Conservation (phyloP, 2,329 filamentous ascomycete genomes). For the Thielaviopsis musarum region DNA sequence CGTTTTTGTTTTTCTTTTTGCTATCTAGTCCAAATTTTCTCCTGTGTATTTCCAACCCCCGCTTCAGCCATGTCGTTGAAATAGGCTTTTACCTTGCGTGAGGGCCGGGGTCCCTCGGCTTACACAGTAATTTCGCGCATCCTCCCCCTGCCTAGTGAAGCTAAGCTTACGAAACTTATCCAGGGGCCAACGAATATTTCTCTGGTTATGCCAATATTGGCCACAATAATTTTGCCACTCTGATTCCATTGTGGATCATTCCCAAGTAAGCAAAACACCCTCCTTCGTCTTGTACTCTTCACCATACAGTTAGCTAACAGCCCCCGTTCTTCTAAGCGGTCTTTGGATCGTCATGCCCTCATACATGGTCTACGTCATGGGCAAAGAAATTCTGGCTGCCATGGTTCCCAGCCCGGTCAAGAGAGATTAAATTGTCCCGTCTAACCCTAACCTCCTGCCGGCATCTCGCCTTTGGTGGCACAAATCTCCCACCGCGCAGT, state of each 20-base stretch:
- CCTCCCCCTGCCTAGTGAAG: neutral
- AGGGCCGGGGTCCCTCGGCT: neutral
- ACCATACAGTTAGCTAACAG: neutral
- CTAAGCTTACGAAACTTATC: neutral
- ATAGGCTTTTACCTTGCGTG: too few species aligned
- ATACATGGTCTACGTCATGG: conserved; percentile 34
- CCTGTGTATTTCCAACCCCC: too few species aligned
- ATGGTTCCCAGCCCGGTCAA: conserved; percentile 26
- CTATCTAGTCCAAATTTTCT: too few species aligned
- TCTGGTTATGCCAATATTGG: conserved; percentile 39
- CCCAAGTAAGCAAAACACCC: conserved; percentile 32
- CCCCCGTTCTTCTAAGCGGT: conserved; percentile 23
- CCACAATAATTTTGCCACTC: conserved; percentile 29
- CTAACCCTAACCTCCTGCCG: neutral
- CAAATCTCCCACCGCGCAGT: neutral
- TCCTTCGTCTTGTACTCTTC: neutral
- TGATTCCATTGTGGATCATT: conserved; percentile 39
- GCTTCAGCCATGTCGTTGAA: too few species aligned
- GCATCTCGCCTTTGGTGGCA: neutral
- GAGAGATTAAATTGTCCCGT: conserved; percentile 21
- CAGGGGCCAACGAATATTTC: conserved; percentile 40
- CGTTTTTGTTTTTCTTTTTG: neutral
- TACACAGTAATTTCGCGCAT: neutral
- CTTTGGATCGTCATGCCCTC: conserved; percentile 36
- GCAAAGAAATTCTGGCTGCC: conserved; percentile 30